phyloP scores from a whole-genome alignment of 176 grass and related monocot species.

The Typha latifolia region DNA sequence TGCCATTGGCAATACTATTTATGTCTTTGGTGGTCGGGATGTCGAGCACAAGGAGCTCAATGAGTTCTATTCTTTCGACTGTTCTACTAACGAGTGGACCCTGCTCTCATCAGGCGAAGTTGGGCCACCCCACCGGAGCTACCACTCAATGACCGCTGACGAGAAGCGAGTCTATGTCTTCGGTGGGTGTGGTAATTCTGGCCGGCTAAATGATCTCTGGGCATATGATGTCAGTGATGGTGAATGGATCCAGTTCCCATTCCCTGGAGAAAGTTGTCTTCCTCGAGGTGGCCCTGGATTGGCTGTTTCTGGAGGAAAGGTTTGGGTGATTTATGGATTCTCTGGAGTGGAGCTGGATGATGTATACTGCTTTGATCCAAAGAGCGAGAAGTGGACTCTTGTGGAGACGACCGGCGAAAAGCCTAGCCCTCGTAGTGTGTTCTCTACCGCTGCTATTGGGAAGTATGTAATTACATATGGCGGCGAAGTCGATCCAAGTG shows the following conservation, averaged over 20 bases:
- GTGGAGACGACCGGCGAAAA: slow-evolving; percentile 47
- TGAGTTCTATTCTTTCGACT: slow-evolving; percentile 74
- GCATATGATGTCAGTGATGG: slow-evolving; percentile 26
- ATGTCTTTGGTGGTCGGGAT: slow-evolving; percentile 67
- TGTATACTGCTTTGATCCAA: slow-evolving; percentile 59
- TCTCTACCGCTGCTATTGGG: slow-evolving; percentile 32
- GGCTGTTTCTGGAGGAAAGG: slow-evolving; percentile 35
- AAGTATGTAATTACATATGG: slow-evolving; percentile 44
- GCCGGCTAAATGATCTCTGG: slow-evolving; percentile 80
- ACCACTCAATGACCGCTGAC: slow-evolving; percentile 72
- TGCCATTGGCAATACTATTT: slow-evolving; percentile 42
- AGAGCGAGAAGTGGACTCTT: slow-evolving; percentile 27
- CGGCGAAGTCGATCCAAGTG: slow-evolving; percentile 78
- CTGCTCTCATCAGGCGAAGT: slow-evolving; percentile 43
- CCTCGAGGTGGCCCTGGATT: slow-evolving; percentile 57
- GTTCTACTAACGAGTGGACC: slow-evolving; percentile 33
- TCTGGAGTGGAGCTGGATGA: slow-evolving; percentile 62
- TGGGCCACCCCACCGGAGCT: slow-evolving; percentile 63
- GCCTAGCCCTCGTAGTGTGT: slow-evolving; percentile 70
- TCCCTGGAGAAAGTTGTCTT: slow-evolving; percentile 34
- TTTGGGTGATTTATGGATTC: slow-evolving; percentile 82
- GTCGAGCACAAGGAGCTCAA: slow-evolving; percentile 69
- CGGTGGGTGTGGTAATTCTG: slow-evolving; percentile 59
- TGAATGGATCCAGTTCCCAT: slow-evolving; percentile 39
- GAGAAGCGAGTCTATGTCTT: slow-evolving; percentile 48